A percentile compares a stretch with the other conserved stretches of the same genome.
phyloP scores from a whole-genome alignment of 2,329 filamentous ascomycete genomes.

The Aspergillus clavatus region DNA sequence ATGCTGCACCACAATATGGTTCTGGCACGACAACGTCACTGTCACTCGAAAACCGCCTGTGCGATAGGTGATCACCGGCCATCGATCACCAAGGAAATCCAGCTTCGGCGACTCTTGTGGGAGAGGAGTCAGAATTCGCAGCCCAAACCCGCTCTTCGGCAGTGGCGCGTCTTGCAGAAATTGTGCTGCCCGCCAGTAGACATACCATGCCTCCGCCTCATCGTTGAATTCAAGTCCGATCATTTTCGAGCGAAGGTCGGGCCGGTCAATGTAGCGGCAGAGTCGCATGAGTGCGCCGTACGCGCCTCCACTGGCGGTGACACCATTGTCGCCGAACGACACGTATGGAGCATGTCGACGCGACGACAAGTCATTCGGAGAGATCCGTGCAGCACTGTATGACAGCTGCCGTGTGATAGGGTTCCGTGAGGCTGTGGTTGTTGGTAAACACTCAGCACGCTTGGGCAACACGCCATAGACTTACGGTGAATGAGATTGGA shows the following conservation, averaged over 20 bases:
- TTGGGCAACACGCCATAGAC: too few relatives aligned
- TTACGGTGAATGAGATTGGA: too few relatives aligned
- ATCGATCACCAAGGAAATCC: constrained; percentile 3
- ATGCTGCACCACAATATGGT: neutral
- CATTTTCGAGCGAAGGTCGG: constrained; percentile 8
- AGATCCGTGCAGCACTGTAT: too few relatives aligned
- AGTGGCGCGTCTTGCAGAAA: neutral
- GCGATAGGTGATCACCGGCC: too few relatives aligned
- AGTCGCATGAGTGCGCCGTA: constrained; percentile 7
- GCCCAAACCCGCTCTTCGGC: constrained; percentile 1
- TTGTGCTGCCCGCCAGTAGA: too few relatives aligned
- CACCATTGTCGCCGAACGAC: constrained; percentile 5
- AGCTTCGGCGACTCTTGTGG: neutral
- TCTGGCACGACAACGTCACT: constrained; percentile 4
- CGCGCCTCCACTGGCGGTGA: constrained; percentile 3
- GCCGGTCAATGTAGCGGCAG: constrained; percentile 3
- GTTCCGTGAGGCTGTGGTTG: too few relatives aligned
- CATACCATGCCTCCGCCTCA: neutral
- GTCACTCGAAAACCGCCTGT: neutral
- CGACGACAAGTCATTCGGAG: neutral
- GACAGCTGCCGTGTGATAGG: too few relatives aligned
- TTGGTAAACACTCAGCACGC: too few relatives aligned
- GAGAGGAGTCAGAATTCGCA: neutral
- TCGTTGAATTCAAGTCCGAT: constrained; percentile 6
- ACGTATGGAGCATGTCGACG: constrained; percentile 7